phyloP scores from a whole-genome alignment of 2,329 filamentous ascomycete genomes.

The Fusarium veterinarium region DNA sequence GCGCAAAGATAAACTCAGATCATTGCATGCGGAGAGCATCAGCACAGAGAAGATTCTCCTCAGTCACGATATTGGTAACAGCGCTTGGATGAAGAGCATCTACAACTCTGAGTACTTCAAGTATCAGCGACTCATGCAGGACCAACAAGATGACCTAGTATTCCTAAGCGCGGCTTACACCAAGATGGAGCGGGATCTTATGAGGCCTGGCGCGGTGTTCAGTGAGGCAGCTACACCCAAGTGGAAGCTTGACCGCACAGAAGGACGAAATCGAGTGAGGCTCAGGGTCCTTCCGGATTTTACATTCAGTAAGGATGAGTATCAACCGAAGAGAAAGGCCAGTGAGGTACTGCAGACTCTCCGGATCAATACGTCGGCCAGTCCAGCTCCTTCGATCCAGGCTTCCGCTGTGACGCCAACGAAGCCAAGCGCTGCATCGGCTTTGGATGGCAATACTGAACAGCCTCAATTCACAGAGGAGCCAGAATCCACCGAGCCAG shows the following conservation, averaged over 20 bases:
- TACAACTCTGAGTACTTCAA: slow-evolving; percentile 92
- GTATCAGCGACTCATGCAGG: slow-evolving; percentile 87
- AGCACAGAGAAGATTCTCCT: slow-evolving; percentile 77
- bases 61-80: slow-evolving; percentile 87
- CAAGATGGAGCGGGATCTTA: slow-evolving; percentile 82
- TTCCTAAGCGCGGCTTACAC: slow-evolving; percentile 81
- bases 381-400: slow-evolving; percentile 33
- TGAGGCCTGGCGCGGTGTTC: slow-evolving; percentile 84
- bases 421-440: slow-evolving; percentile 31
- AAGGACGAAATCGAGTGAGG: slow-evolving; percentile 95
- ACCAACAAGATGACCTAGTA: slow-evolving; percentile 88
- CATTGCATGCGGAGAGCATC: slow-evolving; percentile 79
- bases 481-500: slow-evolving; percentile 36
- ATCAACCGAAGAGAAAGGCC: slow-evolving; percentile 83
- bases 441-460: slow-evolving; percentile 37
- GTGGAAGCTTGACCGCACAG: slow-evolving; percentile 95
- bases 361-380: slow-evolving; percentile 49
- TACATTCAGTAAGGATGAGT: slow-evolving; percentile 74
- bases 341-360: slow-evolving; percentile 56
- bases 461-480: slow-evolving; percentile 38
- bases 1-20: slow-evolving; percentile 83
- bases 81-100: slow-evolving; percentile 95
- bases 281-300: slow-evolving; percentile 86
- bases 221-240: slow-evolving; percentile 72
- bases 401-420: slow-evolving; percentile 33